phyloP scores from a whole-genome alignment of 2,329 filamentous ascomycete species.

The Diaporthe ilicicola region DNA sequence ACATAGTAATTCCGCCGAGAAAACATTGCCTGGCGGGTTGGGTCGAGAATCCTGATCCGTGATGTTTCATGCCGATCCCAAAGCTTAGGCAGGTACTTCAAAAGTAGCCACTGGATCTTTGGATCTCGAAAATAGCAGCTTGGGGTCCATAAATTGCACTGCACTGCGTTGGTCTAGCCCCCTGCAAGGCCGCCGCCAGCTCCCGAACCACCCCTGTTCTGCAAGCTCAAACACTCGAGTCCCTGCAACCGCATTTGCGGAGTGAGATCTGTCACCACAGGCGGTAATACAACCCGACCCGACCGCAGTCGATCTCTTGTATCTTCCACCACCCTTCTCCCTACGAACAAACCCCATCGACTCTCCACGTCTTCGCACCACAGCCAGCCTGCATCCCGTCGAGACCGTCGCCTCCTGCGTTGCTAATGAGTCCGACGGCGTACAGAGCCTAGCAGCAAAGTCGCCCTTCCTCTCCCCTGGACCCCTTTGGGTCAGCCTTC shows the following conservation, averaged over 20 bases:
- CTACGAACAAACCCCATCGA: conserved; percentile 2
- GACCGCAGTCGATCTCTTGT: neutral
- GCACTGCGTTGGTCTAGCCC: neutral
- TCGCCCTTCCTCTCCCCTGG: conserved; percentile 6
- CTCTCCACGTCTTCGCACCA: neutral
- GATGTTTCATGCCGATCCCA: conserved; percentile 14
- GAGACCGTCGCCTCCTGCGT: neutral
- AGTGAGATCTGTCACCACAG: conserved; percentile 29
- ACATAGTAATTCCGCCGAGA: neutral
- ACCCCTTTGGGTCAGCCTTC: conserved; percentile 30
- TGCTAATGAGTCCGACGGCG: neutral
- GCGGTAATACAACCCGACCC: neutral
- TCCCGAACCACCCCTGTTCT: neutral
- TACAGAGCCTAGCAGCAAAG: conserved; percentile 10
- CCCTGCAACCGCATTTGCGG: conserved; percentile 5
- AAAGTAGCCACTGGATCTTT: neutral
- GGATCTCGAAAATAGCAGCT: conserved; percentile 15
- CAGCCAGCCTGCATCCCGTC: neutral
- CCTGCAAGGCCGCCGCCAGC: conserved; percentile 1
- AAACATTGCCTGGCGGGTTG: neutral
- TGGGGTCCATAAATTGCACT: conserved; percentile 9
- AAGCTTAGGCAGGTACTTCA: neutral
- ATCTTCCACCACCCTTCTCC: neutral
- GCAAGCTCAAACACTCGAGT: conserved; percentile 8
- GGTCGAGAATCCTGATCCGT: neutral